Evolutionary conservation across 2,329 filamentous ascomycete genomes (phyloP).

Genomic region (Calonectria fujianensis): DNA sequence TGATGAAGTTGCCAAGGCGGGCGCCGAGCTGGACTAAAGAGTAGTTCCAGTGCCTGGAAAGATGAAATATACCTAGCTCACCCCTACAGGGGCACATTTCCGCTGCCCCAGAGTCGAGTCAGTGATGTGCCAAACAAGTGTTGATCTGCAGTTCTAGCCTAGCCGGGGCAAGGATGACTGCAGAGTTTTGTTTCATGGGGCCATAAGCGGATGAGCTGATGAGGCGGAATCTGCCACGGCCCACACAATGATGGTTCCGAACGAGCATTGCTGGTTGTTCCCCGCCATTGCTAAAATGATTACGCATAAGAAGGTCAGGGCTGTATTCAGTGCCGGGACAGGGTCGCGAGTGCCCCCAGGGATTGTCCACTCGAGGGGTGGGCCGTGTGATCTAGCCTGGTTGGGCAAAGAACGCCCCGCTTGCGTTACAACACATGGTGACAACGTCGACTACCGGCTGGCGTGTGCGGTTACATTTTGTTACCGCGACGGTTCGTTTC

Average conservation of each 20-base stretch:
- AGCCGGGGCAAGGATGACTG: constrained; percentile 4
- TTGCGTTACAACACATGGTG: background rate
- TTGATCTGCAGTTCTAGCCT: background rate
- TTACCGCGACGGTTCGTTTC: background rate
- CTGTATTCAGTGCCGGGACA: background rate
- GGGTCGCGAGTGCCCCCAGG: background rate
- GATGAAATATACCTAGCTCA: background rate
- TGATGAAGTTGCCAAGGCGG: constrained; percentile 14
- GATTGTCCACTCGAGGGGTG: background rate
- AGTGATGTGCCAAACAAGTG: background rate
- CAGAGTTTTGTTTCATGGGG: background rate
- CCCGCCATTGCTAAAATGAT: background rate
- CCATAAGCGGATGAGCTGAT: background rate
- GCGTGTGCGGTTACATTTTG: constrained; percentile 13
- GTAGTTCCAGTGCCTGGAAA: background rate
- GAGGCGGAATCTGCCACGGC: constrained; percentile 1
- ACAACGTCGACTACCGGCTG: constrained; percentile 9
- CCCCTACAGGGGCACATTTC: background rate
- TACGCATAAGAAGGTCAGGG: background rate
- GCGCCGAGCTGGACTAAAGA: background rate
- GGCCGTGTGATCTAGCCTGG: background rate
- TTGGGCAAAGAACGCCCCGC: background rate
- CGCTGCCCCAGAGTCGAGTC: background rate
- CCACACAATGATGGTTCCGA: background rate
- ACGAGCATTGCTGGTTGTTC: background rate